phyloP scores from a whole-genome alignment of 2,329 filamentous ascomycete genomes.

The Elsinoe necatrix region DNA sequence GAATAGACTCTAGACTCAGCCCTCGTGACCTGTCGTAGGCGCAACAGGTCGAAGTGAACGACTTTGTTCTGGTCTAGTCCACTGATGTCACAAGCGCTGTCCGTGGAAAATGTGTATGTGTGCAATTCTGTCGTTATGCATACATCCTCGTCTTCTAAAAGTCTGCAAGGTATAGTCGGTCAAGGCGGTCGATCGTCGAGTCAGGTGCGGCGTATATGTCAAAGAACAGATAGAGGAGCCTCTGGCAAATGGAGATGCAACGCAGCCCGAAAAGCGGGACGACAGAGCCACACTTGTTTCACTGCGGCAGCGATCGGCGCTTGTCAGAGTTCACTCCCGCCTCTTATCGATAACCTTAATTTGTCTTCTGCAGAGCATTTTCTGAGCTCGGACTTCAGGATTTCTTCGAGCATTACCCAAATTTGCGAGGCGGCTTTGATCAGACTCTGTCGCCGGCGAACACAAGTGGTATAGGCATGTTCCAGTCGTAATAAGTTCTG shows the following conservation, averaged over 20 bases:
- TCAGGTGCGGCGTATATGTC: constrained; percentile 10
- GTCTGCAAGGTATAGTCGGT: not conserved
- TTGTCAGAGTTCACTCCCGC: not conserved
- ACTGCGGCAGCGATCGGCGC: constrained; percentile 8
- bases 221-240: not conserved
- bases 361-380: not conserved
- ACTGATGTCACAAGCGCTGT: not conserved
- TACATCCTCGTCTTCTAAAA: not conserved
- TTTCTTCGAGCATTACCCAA: not conserved
- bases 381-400: constrained; percentile 13
- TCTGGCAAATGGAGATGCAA: not conserved
- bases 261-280: constrained; percentile 4
- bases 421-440: not conserved
- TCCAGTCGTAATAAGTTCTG: not conserved
- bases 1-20: not conserved
- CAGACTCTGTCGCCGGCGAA: not conserved
- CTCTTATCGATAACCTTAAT: constrained; percentile 15
- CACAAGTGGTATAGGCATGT: not conserved
- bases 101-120: not conserved
- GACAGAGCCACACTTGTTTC: constrained; percentile 10
- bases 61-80: not conserved
- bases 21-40: not conserved
- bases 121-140: not conserved
- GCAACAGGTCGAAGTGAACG: not conserved
- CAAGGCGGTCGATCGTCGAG: constrained; percentile 4